phyloP scores from a whole-genome alignment of 192 early-diverging fungal genomes.

The Kappamyces sp. region DNA sequence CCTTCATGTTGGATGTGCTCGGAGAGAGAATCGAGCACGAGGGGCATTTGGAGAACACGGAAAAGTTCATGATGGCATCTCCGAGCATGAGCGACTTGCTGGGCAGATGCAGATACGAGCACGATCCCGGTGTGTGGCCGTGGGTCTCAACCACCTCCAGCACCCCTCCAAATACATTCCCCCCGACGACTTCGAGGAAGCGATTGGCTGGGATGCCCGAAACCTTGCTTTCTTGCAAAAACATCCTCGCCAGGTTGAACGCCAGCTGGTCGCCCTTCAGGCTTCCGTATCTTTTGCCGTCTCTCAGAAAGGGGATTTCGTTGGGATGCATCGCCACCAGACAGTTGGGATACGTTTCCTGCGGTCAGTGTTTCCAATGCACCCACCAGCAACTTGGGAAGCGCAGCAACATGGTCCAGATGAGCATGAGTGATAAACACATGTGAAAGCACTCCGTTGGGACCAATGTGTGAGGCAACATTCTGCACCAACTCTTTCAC shows the following conservation, averaged over 20 bases:
- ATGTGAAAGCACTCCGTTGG: neutral
- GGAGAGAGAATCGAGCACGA: conserved; percentile 6
- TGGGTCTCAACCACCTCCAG: conserved; percentile 3
- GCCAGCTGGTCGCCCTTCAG: conserved; percentile 1
- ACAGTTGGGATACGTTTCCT: conserved; percentile 2
- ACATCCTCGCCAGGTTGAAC: conserved; percentile 1
- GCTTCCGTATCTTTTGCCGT: conserved; percentile 1
- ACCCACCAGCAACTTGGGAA: neutral
- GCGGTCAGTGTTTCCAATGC: too few species aligned
- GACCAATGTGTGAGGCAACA: neutral
- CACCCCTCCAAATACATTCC: neutral
- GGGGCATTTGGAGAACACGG: conserved; percentile 2
- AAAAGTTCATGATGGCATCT: conserved; percentile 13
- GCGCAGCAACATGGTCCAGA: conserved; percentile 11
- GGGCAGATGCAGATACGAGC: conserved; percentile 11
- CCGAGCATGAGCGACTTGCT: conserved; percentile 4
- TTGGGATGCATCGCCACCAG: conserved; percentile 3
- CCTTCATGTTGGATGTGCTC: conserved; percentile 1
- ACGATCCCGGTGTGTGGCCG: conserved; percentile 13
- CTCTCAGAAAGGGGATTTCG: conserved; percentile 3
- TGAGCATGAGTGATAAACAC: conserved; percentile 14
- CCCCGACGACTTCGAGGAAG: neutral
- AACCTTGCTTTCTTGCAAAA: conserved; percentile 2
- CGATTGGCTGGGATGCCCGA: neutral
- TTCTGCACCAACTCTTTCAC: neutral